These are phyloP conservation scores for Capsicum baccatum DNA, from an alignment of 257 asterid species.

Conservation along the genomic window DNA sequence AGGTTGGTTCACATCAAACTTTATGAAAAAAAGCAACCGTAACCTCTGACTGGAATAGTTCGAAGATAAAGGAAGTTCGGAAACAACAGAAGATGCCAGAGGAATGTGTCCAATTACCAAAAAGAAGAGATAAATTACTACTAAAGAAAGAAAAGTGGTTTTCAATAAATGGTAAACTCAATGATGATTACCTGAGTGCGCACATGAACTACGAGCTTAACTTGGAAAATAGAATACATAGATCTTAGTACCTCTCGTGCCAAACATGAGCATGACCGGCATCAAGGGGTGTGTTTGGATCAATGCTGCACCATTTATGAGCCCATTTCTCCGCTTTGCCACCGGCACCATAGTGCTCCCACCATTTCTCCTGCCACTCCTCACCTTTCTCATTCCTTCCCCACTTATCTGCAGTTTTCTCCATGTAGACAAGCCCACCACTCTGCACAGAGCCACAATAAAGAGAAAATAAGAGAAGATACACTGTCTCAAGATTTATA, in stretches of 20 bases:
- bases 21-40: not conserved
- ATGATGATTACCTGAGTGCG: not conserved
- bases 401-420: slow-evolving; percentile 99
- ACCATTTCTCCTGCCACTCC: slow-evolving; percentile 99
- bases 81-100: not conserved
- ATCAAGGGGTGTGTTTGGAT: slow-evolving; percentile 78
- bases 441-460: slow-evolving; percentile 47
- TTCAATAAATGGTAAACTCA: not conserved
- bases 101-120: not conserved
- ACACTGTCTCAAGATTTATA: not conserved
- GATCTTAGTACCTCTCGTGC: slow-evolving; percentile 79
- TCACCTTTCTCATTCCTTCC: slow-evolving; percentile 82
- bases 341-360: slow-evolving; percentile 83
- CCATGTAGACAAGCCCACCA: slow-evolving; percentile 68
- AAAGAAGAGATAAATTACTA: not conserved
- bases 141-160: slow-evolving; percentile 6
- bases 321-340: slow-evolving; percentile 95
- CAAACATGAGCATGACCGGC: slow-evolving; percentile 97
- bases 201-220: not conserved
- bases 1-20: not conserved
- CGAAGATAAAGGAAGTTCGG: not conserved
- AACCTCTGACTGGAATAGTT: not conserved
- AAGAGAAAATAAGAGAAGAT: slow-evolving; percentile 21
- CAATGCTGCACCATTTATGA: slow-evolving; percentile 93
- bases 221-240: not conserved